Conservation (phyloP, 495 filamentous ascomycete genomes). For the Xylaria palmicola region DNA sequence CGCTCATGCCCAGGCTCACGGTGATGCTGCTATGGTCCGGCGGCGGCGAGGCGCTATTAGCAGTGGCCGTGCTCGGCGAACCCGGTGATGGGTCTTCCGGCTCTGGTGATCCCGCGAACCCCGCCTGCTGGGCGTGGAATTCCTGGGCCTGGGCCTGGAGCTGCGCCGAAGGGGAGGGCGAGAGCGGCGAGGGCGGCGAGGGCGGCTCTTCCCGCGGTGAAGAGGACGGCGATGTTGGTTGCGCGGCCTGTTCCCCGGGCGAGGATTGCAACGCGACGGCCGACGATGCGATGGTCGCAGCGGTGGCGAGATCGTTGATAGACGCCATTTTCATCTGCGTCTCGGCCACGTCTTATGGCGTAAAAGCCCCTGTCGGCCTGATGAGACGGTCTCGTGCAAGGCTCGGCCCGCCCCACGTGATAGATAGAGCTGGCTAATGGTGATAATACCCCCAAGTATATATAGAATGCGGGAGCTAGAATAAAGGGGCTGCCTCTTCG, state of each 20-base stretch:
- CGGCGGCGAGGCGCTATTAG: not conserved
- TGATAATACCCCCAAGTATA: not conserved
- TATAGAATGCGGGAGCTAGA: not conserved
- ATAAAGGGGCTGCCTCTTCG: not conserved
- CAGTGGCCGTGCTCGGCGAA: not conserved
- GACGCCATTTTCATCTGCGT: constrained; percentile 34
- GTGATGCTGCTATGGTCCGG: not conserved
- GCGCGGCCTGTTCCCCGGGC: constrained; percentile 11
- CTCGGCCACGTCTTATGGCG: not conserved
- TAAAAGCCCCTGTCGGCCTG: constrained; percentile 1
- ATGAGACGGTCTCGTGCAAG: not conserved
- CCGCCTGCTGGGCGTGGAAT: constrained; percentile 8
- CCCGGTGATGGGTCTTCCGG: not conserved
- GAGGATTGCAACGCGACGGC: constrained; percentile 30
- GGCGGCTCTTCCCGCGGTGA: constrained; percentile 1
- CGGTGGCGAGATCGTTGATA: constrained; percentile 45
- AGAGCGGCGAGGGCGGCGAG: constrained; percentile 10
- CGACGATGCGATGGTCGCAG: constrained; percentile 38
- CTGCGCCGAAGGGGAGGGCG: constrained; percentile 17
- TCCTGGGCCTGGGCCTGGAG: constrained; percentile 16
- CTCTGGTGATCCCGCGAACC: constrained; percentile 7
- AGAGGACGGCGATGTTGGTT: constrained; percentile 7
- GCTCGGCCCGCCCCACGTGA: constrained; percentile 4
- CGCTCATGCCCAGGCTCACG: constrained; percentile 5
- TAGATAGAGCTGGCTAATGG: not conserved